phyloP scores from a whole-genome alignment of 179 eudicot species.

The Silene noctiflora region DNA sequence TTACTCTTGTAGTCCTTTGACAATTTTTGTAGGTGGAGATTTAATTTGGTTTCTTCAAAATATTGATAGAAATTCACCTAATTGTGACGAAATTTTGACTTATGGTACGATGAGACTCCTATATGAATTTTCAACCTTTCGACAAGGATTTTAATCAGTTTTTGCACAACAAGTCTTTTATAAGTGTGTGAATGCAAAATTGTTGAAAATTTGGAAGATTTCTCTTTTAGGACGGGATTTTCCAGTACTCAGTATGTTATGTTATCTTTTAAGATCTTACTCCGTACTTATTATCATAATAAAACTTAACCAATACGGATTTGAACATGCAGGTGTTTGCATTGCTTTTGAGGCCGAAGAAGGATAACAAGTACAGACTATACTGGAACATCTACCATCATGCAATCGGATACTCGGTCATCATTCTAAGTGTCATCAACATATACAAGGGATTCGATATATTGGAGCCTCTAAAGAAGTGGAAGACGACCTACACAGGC shows the following conservation, averaged over 20 bases:
- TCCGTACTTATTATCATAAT: too few species aligned
- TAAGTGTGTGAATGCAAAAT: too few species aligned
- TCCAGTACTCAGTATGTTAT: too few species aligned
- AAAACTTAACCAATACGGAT: not conserved
- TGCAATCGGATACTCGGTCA: conserved; percentile 31
- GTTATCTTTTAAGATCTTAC: too few species aligned
- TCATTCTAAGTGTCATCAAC: conserved; percentile 36
- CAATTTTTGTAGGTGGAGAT: not conserved
- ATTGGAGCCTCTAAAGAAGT: conserved; percentile 39
- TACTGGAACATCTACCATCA: conserved; percentile 48
- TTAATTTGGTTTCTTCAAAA: not conserved
- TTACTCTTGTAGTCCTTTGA: too few species aligned
- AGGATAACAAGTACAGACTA: conserved; percentile 41
- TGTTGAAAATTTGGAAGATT: too few species aligned
- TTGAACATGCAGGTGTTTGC: conserved; percentile 37
- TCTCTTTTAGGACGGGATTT: too few species aligned
- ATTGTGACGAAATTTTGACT: not conserved
- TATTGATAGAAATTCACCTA: not conserved
- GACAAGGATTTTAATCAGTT: too few species aligned
- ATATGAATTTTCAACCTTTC: not conserved
- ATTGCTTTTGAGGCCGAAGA: conserved; percentile 39
- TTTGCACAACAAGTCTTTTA: too few species aligned
- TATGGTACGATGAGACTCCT: not conserved
- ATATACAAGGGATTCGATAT: conserved; percentile 40
- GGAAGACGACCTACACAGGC: conserved; percentile 37